Conservation (phyloP, 2,329 filamentous ascomycete genomes). For the Thelonectria discophora region DNA sequence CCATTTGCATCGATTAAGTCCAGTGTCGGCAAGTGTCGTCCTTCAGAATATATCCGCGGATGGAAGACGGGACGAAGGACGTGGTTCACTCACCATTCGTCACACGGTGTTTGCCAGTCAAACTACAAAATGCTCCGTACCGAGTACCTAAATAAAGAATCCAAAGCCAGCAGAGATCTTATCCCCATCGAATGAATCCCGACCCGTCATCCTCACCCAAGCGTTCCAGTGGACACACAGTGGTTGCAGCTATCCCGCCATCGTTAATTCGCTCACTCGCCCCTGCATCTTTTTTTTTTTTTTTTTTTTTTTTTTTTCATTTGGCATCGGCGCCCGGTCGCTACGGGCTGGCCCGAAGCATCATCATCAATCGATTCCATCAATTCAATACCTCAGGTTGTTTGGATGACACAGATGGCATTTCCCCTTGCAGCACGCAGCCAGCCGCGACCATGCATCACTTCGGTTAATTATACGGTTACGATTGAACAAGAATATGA, state of each 20-base stretch:
- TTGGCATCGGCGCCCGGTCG: conserved; percentile 28
- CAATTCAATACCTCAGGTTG: conserved; percentile 23
- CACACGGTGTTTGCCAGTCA: too few relatives aligned
- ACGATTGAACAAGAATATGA: too few relatives aligned
- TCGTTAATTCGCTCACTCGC: conserved; percentile 9
- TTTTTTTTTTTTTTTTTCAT: too few relatives aligned
- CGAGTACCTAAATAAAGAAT: too few relatives aligned
- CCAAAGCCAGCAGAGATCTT: not conserved
- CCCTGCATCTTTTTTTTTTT: conserved; percentile 6
- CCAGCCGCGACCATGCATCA: too few relatives aligned
- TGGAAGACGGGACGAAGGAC: not conserved
- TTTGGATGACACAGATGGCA: not conserved
- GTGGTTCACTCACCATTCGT: too few relatives aligned
- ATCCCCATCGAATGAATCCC: conserved; percentile 6
- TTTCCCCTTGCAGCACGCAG: too few relatives aligned
- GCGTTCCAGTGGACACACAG: conserved; percentile 1
- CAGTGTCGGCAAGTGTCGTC: too few relatives aligned
- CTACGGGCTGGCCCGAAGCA: conserved; percentile 38
- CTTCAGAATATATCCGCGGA: not conserved
- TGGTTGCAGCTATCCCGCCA: conserved; percentile 11
- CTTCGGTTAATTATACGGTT: too few relatives aligned
- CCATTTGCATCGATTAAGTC: too few relatives aligned
- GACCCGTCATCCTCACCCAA: not conserved
- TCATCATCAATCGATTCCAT: too few relatives aligned
- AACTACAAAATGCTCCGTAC: too few relatives aligned